Evolutionary conservation across 2,329 filamentous ascomycete species (phyloP).

Genomic region (Arthrobotrys megalospora): DNA sequence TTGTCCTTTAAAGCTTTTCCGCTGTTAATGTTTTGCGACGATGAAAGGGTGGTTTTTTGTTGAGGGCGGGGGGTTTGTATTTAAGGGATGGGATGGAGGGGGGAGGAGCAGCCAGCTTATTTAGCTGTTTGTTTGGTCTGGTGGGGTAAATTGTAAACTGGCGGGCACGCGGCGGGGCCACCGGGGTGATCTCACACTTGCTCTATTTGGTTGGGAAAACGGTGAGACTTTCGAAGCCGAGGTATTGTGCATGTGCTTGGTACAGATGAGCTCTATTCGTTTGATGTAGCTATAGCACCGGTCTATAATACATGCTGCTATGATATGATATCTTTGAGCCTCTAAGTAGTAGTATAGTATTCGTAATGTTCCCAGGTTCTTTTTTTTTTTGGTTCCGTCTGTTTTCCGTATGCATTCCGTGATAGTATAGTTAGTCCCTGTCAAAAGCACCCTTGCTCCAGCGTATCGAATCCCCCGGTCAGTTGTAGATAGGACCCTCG

Average conservation of each 20-base stretch:
- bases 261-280: conserved; percentile 12
- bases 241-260: conserved; percentile 2
- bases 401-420: no score
- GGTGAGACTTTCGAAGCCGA: conserved; percentile 19
- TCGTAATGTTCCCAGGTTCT: background rate
- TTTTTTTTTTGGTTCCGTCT: no score
- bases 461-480: no score
- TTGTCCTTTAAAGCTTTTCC: no score
- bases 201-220: conserved; percentile 2
- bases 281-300: background rate
- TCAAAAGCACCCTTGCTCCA: no score
- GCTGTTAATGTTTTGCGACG: background rate
- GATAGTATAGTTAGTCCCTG: no score
- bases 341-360: no score
- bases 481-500: no score
- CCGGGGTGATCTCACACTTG: background rate
- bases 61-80: background rate
- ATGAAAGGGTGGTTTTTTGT: background rate
- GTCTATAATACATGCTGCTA: background rate
- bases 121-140: background rate
- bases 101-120: conserved; percentile 8
- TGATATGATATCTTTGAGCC: no score
- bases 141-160: conserved; percentile 24
- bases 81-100: background rate
- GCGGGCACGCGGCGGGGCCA: background rate